Evolutionary conservation across 106 monocot species (phyloP).

Genomic region (Acorus calamus): DNA sequence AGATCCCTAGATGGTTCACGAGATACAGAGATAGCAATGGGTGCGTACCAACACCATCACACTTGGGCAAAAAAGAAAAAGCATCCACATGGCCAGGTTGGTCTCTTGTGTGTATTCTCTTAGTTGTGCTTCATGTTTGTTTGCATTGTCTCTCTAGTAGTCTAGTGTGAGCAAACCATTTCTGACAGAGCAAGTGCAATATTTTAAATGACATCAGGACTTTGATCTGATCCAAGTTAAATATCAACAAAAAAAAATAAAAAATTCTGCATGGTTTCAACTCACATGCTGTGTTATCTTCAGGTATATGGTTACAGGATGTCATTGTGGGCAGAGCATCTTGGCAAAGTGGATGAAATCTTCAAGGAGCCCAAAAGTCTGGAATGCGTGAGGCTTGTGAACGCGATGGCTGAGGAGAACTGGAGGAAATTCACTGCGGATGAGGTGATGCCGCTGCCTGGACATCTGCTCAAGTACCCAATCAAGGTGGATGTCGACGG

Average conservation of each 20-base stretch:
- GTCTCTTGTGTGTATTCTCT: too few relatives aligned
- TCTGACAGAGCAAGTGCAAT: too few relatives aligned
- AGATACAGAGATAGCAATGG: constrained; percentile 21
- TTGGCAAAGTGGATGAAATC: constrained; percentile 19
- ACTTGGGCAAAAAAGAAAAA: constrained; percentile 5
- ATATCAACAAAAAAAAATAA: too few relatives aligned
- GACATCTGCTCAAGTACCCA: constrained; percentile 67
- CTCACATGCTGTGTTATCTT: neutral
- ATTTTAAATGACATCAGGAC: too few relatives aligned
- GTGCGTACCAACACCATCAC: constrained; percentile 16
- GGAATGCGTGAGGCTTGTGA: constrained; percentile 48
- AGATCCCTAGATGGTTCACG: constrained; percentile 17
- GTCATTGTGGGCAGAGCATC: constrained; percentile 77
- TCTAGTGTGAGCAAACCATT: too few relatives aligned
- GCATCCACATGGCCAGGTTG: constrained; percentile 20
- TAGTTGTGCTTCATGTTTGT: too few relatives aligned
- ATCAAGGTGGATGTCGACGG: constrained; percentile 50
- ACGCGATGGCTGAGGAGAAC: constrained; percentile 44
- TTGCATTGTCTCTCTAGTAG: too few relatives aligned
- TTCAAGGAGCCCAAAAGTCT: constrained; percentile 32
- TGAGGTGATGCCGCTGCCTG: constrained; percentile 25
- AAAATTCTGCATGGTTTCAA: neutral
- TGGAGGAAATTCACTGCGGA: constrained; percentile 35
- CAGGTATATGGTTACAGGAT: constrained; percentile 67
- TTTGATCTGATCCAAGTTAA: too few relatives aligned